phyloP scores from a whole-genome alignment of 176 grass and related monocot genomes.

The Phyllostachys edulis region DNA sequence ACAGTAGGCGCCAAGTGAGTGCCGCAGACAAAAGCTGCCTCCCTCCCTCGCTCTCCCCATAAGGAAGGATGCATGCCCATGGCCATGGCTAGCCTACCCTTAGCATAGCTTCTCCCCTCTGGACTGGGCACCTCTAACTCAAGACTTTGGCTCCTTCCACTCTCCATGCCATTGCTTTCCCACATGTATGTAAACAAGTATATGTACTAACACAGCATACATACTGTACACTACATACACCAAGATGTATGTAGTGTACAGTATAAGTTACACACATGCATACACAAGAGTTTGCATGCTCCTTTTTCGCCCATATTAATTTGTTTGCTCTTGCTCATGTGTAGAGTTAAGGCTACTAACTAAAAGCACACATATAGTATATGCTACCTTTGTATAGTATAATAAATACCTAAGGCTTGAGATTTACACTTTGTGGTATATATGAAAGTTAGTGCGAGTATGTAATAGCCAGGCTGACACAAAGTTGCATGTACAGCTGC shows the following conservation, averaged over 20 bases:
- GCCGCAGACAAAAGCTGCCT: slow-evolving; percentile 59
- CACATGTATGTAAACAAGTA: not conserved
- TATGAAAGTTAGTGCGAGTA: not conserved
- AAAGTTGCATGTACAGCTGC: not conserved
- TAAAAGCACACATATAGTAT: not conserved
- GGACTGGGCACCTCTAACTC: slow-evolving; percentile 34
- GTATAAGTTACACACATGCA: not conserved
- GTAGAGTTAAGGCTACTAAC: not conserved
- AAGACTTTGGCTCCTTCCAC: slow-evolving; percentile 40
- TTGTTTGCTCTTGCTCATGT: not conserved
- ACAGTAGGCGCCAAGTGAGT: slow-evolving; percentile 54
- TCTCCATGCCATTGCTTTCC: not conserved
- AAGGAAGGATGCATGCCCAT: not conserved
- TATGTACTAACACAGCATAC: not conserved
- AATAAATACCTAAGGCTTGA: not conserved
- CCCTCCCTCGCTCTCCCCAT: not conserved
- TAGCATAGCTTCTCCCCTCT: not conserved
- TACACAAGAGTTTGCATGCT: not conserved
- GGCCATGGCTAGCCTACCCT: slow-evolving; percentile 4
- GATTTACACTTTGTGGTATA: not conserved
- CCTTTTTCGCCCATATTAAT: not conserved
- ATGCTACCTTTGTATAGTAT: not conserved
- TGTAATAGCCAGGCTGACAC: slow-evolving; percentile 10
- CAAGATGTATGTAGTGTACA: not conserved
- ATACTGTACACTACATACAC: not conserved